These are phyloP conservation scores for Xylaria sp. DNA, from an alignment of 2,329 filamentous ascomycete species.

Conservation along the genomic window DNA sequence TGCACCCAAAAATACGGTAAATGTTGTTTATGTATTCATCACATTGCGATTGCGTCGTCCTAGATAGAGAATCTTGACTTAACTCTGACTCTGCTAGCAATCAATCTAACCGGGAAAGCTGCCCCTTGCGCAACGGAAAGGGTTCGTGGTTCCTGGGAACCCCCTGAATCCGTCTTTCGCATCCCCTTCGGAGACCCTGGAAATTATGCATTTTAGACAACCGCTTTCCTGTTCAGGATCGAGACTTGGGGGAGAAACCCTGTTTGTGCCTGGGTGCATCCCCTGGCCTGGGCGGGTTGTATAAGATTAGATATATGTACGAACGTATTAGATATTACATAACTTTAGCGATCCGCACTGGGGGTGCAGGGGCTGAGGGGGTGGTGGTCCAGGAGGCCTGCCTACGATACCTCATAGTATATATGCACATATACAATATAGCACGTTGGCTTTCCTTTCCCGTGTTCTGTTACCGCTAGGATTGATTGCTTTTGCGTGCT, in stretches of 20 bases:
- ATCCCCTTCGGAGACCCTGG: constrained; percentile 19
- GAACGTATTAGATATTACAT: not conserved
- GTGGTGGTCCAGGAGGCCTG: not conserved
- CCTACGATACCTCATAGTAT: not conserved
- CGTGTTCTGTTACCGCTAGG: not conserved
- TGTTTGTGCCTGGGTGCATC: constrained; percentile 3
- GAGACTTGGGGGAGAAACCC: constrained; percentile 6
- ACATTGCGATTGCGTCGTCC: too few relatives aligned
- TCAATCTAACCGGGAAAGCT: constrained; percentile 11
- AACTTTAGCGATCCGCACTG: not conserved
- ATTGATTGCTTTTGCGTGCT: too few relatives aligned
- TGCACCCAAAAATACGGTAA: too few relatives aligned
- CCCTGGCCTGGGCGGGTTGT: constrained; percentile 7
- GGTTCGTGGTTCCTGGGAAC: constrained; percentile 16
- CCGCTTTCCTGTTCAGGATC: constrained; percentile 28
- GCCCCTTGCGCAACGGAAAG: constrained; percentile 16
- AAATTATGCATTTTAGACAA: constrained; percentile 29
- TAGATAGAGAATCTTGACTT: too few relatives aligned
- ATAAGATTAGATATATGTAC: constrained; percentile 1
- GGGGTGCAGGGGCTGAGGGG: not conserved
- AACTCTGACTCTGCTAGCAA: constrained; percentile 12
- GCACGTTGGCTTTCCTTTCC: not conserved
- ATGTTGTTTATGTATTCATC: constrained; percentile 16
- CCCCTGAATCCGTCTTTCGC: constrained; percentile 13
- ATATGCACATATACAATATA: too few relatives aligned